Conservation (phyloP, 2,329 filamentous ascomycete genomes). For the Thelonectria blattea region DNA sequence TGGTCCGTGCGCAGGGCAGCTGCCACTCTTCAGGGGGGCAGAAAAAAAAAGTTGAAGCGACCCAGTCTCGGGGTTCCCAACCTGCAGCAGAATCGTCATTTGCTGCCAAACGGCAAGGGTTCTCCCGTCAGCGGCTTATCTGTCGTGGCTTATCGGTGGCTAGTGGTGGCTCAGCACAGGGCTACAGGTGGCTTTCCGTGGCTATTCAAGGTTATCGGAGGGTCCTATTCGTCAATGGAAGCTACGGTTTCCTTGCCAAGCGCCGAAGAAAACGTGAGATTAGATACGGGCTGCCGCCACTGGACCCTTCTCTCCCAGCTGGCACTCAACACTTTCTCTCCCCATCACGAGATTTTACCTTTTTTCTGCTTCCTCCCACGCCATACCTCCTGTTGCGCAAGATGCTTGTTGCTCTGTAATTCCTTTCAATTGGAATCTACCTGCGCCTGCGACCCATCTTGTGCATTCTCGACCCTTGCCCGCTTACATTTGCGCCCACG, state of each 20-base stretch:
- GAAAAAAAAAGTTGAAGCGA: not conserved
- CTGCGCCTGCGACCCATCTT: slow-evolving; percentile 3
- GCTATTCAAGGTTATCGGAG: slow-evolving; percentile 30
- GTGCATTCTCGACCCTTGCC: slow-evolving; percentile 2
- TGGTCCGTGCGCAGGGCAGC: not conserved
- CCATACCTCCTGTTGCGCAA: slow-evolving; percentile 6
- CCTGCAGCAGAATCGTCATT: not conserved
- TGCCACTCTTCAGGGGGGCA: not conserved
- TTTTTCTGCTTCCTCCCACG: not conserved
- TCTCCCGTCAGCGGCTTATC: not conserved
- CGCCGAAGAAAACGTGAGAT: slow-evolving; percentile 34
- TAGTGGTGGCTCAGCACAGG: slow-evolving; percentile 2
- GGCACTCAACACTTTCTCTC: slow-evolving; percentile 22
- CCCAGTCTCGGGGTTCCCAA: not conserved
- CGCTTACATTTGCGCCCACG: not conserved
- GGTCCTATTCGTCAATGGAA: slow-evolving; percentile 25
- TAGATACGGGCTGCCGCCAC: slow-evolving; percentile 32
- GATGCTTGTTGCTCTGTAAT: slow-evolving; percentile 16
- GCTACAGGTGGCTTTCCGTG: slow-evolving; percentile 8
- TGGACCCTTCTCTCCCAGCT: slow-evolving; percentile 11
- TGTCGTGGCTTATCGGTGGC: not conserved
- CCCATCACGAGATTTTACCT: slow-evolving; percentile 10
- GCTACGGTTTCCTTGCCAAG: slow-evolving; percentile 7
- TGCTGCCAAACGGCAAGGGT: not conserved
- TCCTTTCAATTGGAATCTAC: not conserved